Conservation (phyloP, 2,329 filamentous ascomycete species). For the Celoporthe dispersa region DNA sequence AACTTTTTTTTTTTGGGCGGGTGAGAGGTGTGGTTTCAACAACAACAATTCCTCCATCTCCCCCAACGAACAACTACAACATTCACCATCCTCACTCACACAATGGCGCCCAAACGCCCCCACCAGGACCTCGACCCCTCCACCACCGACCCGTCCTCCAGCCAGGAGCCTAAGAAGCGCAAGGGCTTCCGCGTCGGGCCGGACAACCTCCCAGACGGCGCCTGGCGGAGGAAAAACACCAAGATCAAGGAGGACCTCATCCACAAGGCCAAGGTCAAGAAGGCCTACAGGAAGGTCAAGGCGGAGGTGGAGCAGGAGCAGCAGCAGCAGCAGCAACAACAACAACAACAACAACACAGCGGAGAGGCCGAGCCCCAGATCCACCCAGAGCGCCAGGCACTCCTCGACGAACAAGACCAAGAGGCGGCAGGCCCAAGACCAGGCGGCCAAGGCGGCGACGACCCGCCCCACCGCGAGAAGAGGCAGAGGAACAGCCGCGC, state of each 20-base stretch:
- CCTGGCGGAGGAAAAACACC: conserved; percentile 77
- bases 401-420: conserved; percentile 37
- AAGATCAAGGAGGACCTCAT: conserved; percentile 91
- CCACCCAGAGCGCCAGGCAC: conserved; percentile 48
- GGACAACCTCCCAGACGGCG: conserved; percentile 87
- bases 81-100: background rate
- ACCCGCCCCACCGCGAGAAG: background rate
- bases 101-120: conserved; percentile 65
- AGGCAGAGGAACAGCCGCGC: background rate
- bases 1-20: background rate
- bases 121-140: conserved; percentile 47
- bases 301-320: conserved; percentile 47
- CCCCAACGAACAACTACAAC: background rate
- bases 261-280: conserved; percentile 90
- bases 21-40: background rate
- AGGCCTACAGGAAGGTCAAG: conserved; percentile 88
- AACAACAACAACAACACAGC: background rate
- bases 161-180: conserved; percentile 54
- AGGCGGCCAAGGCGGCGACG: conserved; percentile 3
- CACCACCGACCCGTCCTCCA: conserved; percentile 38
- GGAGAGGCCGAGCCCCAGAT: conserved; percentile 34
- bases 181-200: conserved; percentile 88
- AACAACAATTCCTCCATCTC: too few species aligned
- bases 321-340: conserved; percentile 29
- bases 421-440: background rate